Conservation (phyloP, 108 stramenopile species). For the Halocafeteria seosinensis region DNA sequence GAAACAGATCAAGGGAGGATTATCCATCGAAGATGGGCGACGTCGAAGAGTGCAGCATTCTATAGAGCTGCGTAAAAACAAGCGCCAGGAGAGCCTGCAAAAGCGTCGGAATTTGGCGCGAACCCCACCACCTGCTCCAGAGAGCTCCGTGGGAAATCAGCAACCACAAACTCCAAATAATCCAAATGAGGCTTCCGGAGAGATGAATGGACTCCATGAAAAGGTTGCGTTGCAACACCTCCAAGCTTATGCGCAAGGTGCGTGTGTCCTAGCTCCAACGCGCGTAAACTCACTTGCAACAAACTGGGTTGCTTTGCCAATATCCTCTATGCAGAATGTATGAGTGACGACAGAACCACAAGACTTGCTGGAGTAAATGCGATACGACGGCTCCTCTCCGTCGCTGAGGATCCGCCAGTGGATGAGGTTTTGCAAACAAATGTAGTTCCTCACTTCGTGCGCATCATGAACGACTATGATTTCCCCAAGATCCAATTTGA, state of each 20-base stretch:
- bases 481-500: slow-evolving; percentile 90
- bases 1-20: neutral
- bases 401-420: slow-evolving; percentile 91
- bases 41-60: neutral
- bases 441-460: slow-evolving; percentile 89
- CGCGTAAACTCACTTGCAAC: neutral
- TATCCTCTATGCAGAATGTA: neutral
- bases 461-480: slow-evolving; percentile 73
- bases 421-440: slow-evolving; percentile 84
- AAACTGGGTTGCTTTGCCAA: neutral
- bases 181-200: neutral
- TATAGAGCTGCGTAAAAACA: neutral
- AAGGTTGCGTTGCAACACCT: no score
- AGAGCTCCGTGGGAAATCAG: neutral
- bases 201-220: no score
- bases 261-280: neutral
- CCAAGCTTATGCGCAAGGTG: neutral
- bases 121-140: neutral
- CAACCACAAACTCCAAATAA: neutral
- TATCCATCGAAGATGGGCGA: neutral
- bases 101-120: neutral
- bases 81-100: neutral
- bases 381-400: slow-evolving; percentile 51
- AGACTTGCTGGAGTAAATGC: neutral
- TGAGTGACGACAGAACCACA: neutral